Percentiles rank a stretch among this genome's conserved stretches.
Conservation (phyloP, 148 eudicot genomes). For the Limonium bicolor region DNA sequence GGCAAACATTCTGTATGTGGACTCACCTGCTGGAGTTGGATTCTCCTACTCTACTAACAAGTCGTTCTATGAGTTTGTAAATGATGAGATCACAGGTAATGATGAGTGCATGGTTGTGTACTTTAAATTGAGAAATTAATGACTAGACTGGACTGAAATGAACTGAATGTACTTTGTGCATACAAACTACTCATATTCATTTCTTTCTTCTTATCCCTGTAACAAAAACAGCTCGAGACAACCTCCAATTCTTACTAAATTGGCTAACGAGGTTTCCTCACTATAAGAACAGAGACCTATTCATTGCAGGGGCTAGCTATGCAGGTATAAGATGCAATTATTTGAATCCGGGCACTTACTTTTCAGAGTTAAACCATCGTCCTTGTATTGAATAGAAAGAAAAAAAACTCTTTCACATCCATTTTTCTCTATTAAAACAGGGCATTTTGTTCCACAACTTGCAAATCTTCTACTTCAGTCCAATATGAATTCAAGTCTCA, state of each 20-base stretch:
- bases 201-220: too few relatives aligned
- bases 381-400: too few relatives aligned
- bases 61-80: slow-evolving; percentile 33
- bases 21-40: slow-evolving; percentile 79
- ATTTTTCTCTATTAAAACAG: slow-evolving; percentile 14
- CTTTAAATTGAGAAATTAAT: too few relatives aligned
- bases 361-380: neutral
- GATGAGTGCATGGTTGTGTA: too few relatives aligned
- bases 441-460: slow-evolving; percentile 89
- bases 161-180: too few relatives aligned
- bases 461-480: slow-evolving; percentile 58
- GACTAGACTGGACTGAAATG: too few relatives aligned
- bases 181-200: too few relatives aligned
- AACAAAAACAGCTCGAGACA: slow-evolving; percentile 30
- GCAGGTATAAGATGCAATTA: neutral
- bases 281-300: slow-evolving; percentile 47
- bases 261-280: slow-evolving; percentile 55
- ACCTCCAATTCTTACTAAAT: slow-evolving; percentile 37
- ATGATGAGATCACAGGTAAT: slow-evolving; percentile 63
- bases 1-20: slow-evolving; percentile 75
- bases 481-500: slow-evolving; percentile 60
- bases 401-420: neutral
- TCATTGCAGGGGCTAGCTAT: slow-evolving; percentile 58
- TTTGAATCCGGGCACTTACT: neutral
- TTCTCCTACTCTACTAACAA: slow-evolving; percentile 48